Evolutionary conservation across 2,329 filamentous ascomycete genomes (phyloP), one percentile per base, ranked within the genome.

Genomic region (Fusarium albosuccineum): DNA sequence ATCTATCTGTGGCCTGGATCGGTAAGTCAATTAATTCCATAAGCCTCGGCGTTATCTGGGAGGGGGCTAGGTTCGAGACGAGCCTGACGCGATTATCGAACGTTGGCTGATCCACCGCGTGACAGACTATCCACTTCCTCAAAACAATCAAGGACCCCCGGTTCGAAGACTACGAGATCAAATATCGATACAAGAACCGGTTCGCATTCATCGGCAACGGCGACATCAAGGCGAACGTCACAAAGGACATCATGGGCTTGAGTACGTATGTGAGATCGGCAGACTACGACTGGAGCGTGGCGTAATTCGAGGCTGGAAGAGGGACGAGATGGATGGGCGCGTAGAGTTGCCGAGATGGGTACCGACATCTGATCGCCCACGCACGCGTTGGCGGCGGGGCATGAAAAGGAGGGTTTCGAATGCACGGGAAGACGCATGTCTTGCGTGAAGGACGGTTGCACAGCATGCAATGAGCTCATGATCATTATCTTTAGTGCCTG

Each of bases 211-310:
- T 81, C 29, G 76, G 75, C 13, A 77, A 82, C 74, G 82, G 82
- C 29, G 78, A 82, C 65, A 78, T 83, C 26, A 82, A 82, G 73
- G 80, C 81, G 5, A 80, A 78, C 53, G 73, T 74, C 14, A 79
- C 76, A 8, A 74, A 75, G 36, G 78, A 82, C 53, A 70, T 80
- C 30, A 68, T 74, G 22, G 81, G 81, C 4, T 66, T 84, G 39
- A 79, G 79, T 57, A 78, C 81, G 5, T 83, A 83, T 61, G 79
- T 83, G 55, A 76, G 81, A 49, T 79, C 76, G 64, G 75, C 70
- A 36, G 82, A 84, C 62, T 74, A 80, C 48, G 80, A 81, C 27
- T 83, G 82, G 82, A 75, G 73, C 39, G 75, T 39, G 82, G 82
- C 29, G 82, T 33, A 33, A 33, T 9, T 33, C 30, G 77, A 60